Percentiles rank a stretch among this genome's conserved stretches.
phyloP scores from a whole-genome alignment of 805 yeast species.

The Starmera pachycereana region DNA sequence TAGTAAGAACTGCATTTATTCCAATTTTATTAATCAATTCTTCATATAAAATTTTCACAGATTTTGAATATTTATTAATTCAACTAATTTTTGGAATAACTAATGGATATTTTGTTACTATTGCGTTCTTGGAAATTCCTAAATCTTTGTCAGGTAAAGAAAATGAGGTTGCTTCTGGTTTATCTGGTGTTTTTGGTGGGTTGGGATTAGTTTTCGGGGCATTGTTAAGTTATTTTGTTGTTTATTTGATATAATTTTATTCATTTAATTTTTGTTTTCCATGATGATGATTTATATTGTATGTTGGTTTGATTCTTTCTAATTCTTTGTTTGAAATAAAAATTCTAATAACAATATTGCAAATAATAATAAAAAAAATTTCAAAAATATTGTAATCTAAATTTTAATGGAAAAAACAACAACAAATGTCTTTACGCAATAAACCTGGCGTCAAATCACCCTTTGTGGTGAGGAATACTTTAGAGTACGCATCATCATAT shows the following conservation, averaged over 20 bases:
- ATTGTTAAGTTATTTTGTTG: constrained; percentile 59
- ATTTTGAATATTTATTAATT: constrained; percentile 51
- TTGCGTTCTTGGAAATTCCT: constrained; percentile 71
- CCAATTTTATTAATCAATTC: constrained; percentile 35
- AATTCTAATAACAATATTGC: too few species aligned
- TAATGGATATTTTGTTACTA: constrained; percentile 77
- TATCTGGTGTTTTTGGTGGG: constrained; percentile 71
- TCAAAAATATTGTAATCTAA: too few species aligned
- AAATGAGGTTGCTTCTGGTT: constrained; percentile 90
- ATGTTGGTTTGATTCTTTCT: too few species aligned
- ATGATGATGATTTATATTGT: too few species aligned
- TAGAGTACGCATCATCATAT: too few species aligned
- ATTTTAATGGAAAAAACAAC: too few species aligned
- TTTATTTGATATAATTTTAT: constrained; percentile 11
- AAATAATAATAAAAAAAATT: too few species aligned
- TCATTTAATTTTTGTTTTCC: too few species aligned
- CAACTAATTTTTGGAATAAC: constrained; percentile 80
- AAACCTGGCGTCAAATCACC: too few species aligned
- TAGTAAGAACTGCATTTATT: constrained; percentile 46
- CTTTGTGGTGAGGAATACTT: too few species aligned
- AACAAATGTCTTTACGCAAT: too few species aligned
- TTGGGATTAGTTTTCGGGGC: constrained; percentile 77
- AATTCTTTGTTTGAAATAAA: too few species aligned
- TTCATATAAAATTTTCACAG: constrained; percentile 34
- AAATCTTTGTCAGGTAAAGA: constrained; percentile 45